Base-by-base conservation (phyloP, 768 basidiomycete species). In the Cystobasidium ongulense region DNA sequence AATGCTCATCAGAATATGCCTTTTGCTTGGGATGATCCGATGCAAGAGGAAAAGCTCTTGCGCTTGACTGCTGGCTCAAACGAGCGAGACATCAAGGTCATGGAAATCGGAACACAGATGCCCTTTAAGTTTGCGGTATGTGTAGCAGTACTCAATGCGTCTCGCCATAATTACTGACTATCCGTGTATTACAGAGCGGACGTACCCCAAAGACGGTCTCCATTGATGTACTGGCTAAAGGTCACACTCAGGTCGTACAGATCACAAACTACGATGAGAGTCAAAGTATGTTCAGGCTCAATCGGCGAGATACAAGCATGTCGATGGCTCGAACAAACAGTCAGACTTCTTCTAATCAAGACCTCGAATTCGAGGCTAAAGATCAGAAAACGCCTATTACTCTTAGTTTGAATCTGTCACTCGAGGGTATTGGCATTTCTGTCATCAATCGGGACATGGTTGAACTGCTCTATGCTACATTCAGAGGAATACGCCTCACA, bases 11-110 rank as follows among this genome's bases (percentile, higher is more conserved):
- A 85, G 1, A 84, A 82, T 18, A 80, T 85, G 54, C 82, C 86
- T 36, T 99, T 97, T 80, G 90, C 93, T 3, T 99, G 95, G 95
- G 96, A 99, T 79, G 87, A 85, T 74, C 96, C 96, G 7, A 90
- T 92, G 1, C 88, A 88, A 0, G 83, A 84, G 57, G 88, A 89
- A 77, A 98, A 95, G 82, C 88, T 87, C 76, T 83, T 99, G 29
- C 80, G 87, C 39, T 83, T 99, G 25, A 80, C 81, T 11, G 84
- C 88, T 62, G 88, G 87, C 52, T 85, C 85, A 27, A 82, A 86
- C 66, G 86, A 85, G 13, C 86, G 91, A 33, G 81, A 84, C 25
- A 83, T 98, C 63, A 95, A 98, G 79, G 88, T 95, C 74, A 88
- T 95, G 88, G 96, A 97, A 81, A 98, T 99, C 25, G 96, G 96